Base-by-base conservation (phyloP, 768 basidiomycete species). In the Psilocybe azurescens region DNA sequence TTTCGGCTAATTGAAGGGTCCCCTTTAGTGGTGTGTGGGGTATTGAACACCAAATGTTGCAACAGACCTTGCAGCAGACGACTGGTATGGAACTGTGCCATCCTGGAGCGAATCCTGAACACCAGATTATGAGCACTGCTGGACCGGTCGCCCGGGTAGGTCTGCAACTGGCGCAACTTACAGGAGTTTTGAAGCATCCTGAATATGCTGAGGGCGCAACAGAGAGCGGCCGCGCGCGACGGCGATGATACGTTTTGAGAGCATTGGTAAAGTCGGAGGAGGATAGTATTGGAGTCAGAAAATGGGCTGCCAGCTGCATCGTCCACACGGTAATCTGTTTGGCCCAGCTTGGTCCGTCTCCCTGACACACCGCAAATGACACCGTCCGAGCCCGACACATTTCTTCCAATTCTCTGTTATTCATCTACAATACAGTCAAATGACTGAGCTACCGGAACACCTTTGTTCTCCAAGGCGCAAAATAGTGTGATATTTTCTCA, bases 71-170 rank as follows among this genome's bases (percentile, higher is more conserved):
- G 82, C 67, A 93, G 71, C 58, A 91, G 82, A 67, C 79, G 82
- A 58, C 89, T 86, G 3, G 88, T 84, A 68, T 93, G 91, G 72
- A 93, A 91, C 59, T 86, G 80, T 39, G 89, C 84, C 52, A 79
- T 79, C 67, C 77, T 80, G 16, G 83, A 71, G 72, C 84, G 78
- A 53, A 77, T 67, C 61, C 78, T 77, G 59, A 55, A 83, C 85
- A 86, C 53, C 65, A 58, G 58, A 77, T 70, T 63, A 80, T 76
- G 85, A 86, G 54, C 65, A 54, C 58, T 66, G 14, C 54, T 57
- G 49, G 52, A 62, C 33, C 48, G 57, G 51, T 58, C 49, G 33
- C 49, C 24, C 16, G 50, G 56, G 57, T 57, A 38, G 58, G 53
- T 53, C 38, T 4, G 32, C 53, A 41, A 33, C 6, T 14, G 28